Base-by-base conservation (phyloP, 371 early-diverging fungal genomes). In the Sporodiniella umbellata region DNA sequence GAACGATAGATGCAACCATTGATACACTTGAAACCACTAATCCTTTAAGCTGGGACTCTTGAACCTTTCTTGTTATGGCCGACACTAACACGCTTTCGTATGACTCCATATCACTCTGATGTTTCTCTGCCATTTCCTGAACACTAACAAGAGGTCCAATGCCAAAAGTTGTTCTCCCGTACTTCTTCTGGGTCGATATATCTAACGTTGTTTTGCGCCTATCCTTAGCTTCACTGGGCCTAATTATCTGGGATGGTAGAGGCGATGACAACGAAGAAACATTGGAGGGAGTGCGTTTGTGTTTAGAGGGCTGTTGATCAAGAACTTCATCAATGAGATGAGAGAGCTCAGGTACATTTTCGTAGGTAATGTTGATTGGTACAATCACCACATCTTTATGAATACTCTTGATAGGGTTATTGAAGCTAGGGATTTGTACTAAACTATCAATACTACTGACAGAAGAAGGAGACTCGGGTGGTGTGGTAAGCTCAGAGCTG, bases 311-410 rank as follows among this genome's bases (percentile, higher is more conserved):
- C 14, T 70, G 68, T 21, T 73, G 74, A 53, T 77, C 78, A 19
- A 77, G 33, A 0, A 73, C 68, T 48, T 69, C 57, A 30, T 73
- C 74, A 35, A 72, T 62, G 11, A 77, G 51, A 42, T 58, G 58
- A 14, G 74, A 48, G 3, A 77, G 42, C 15, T 77, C 78, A 1
- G 78, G 78, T 7, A 71, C 58, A 21, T 58, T 70, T 42, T 77
- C 78, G 42, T 73, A 77, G 1, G 70, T 66, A 33, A 77, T 73
- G 30, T 77, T 73, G 47, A 77, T 70, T 1, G 78, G 78, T 0
- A 77, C 66, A 44, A 77, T 54, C 2, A 69, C 60, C 4, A 72
- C 70, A 42, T 75, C 76, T 11, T 65, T 54, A 24, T 69, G 67
- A 3, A 53, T 45, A 21, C 64, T 12, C 33, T 28, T 19, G 48